Evolutionary conservation across 192 early-diverging fungal species (phyloP).

Genomic region (Piromyces sp.): DNA sequence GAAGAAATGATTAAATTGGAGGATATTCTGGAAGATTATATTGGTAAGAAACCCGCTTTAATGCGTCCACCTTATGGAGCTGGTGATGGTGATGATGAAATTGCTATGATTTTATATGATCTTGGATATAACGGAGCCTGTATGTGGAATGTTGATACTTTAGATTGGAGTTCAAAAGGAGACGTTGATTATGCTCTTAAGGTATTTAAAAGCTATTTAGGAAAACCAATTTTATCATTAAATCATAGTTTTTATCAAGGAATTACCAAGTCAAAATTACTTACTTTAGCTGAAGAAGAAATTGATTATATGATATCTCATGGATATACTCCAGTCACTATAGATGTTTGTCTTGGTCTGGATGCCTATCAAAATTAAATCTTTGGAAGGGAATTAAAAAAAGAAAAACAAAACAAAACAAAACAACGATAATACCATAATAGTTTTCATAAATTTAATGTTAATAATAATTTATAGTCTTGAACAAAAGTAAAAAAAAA

Average conservation of each 20-base stretch:
- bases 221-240: neutral
- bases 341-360: neutral
- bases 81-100: neutral
- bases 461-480: too few relatives aligned
- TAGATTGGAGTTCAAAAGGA: neutral
- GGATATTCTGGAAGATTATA: neutral
- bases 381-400: too few relatives aligned
- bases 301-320: neutral
- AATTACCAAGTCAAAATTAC: neutral
- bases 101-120: neutral
- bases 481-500: too few relatives aligned
- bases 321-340: neutral
- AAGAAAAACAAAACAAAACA: too few relatives aligned
- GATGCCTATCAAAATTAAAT: neutral
- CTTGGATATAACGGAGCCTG: neutral
- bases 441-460: too few relatives aligned
- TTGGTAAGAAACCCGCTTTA: conserved; percentile 1
- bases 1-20: neutral
- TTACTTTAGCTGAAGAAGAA: neutral
- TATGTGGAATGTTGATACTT: neutral
- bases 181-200: neutral
- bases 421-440: too few relatives aligned
- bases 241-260: neutral
- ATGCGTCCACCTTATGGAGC: conserved; percentile 2
- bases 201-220: neutral